These are phyloP conservation scores for Hypoxylon intermedium DNA, from an alignment of 495 filamentous ascomycete species.

Conservation along the genomic window DNA sequence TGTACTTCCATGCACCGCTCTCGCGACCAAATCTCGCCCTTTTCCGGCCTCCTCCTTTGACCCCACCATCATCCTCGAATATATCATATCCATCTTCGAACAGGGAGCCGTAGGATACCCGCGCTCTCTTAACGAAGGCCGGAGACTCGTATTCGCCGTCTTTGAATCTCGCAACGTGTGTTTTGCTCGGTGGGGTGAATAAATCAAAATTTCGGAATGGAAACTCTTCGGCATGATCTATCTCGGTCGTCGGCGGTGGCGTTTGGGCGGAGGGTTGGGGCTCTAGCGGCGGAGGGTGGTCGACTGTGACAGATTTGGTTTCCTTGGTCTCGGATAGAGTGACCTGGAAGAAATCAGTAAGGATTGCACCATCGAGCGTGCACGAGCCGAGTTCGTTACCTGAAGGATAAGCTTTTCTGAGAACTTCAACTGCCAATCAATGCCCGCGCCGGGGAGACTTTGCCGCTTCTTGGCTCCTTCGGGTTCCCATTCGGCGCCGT, in stretches of 20 bases:
- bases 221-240: constrained; percentile 3
- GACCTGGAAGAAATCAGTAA: constrained; percentile 36
- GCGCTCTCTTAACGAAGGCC: constrained; percentile 72
- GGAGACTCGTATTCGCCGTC: constrained; percentile 71
- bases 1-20: constrained; percentile 73
- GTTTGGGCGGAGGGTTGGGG: constrained; percentile 11
- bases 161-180: constrained; percentile 21
- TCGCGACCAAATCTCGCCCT: constrained; percentile 73
- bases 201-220: constrained; percentile 25
- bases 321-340: constrained; percentile 46
- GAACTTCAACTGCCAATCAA: constrained; percentile 79
- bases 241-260: constrained; percentile 15
- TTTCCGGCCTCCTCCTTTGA: constrained; percentile 72
- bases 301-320: constrained; percentile 53
- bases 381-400: constrained; percentile 49
- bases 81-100: constrained; percentile 68
- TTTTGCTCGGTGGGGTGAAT: constrained; percentile 27
- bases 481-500: constrained; percentile 65
- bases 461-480: constrained; percentile 57
- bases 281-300: constrained; percentile 44
- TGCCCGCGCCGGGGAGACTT: constrained; percentile 67
- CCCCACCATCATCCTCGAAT: constrained; percentile 73
- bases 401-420: constrained; percentile 63
- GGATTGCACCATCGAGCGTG: not conserved
- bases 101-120: constrained; percentile 66